Evolutionary conservation across 192 early-diverging fungal species (phyloP).

Genomic region (Umbelopsis ramanniana): DNA sequence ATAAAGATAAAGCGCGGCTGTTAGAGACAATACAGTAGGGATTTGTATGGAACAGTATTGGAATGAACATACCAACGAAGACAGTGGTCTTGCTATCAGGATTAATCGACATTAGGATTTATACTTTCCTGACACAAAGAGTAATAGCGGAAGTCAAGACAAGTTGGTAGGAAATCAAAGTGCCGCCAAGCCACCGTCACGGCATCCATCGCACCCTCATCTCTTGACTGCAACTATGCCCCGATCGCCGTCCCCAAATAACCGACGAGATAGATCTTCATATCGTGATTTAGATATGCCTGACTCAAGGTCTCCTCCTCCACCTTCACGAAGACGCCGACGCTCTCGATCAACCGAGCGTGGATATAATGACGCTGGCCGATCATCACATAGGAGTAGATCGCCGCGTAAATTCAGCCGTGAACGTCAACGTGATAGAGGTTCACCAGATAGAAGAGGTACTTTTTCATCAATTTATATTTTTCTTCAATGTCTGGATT

Average conservation of each 20-base stretch:
- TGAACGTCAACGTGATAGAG: slow-evolving; percentile 21
- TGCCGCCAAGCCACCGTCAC: neutral
- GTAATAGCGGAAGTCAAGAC: neutral
- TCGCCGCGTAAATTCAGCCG: slow-evolving; percentile 8
- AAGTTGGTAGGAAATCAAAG: neutral
- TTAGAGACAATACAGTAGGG: neutral
- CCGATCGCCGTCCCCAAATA: neutral
- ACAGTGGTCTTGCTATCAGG: slow-evolving; percentile 48
- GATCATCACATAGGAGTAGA: slow-evolving; percentile 14
- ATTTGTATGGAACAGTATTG: neutral
- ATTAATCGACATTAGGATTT: slow-evolving; percentile 26
- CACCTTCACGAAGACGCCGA: neutral
- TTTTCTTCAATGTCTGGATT: neutral
- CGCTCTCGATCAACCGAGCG: slow-evolving; percentile 16
- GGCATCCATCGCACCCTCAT: neutral
- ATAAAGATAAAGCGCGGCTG: neutral
- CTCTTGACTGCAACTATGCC: neutral
- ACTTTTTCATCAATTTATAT: neutral
- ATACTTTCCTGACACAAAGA: neutral
- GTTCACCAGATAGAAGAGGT: slow-evolving; percentile 13
- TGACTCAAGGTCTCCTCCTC: neutral
- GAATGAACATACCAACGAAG: slow-evolving; percentile 46
- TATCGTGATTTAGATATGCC: slow-evolving; percentile 14
- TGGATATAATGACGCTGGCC: neutral
- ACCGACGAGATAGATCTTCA: slow-evolving; percentile 20